Evolutionary conservation across 495 filamentous ascomycete species (phyloP), one percentile per base, ranked within the genome.

Genomic region (Lophium mytilinum): DNA sequence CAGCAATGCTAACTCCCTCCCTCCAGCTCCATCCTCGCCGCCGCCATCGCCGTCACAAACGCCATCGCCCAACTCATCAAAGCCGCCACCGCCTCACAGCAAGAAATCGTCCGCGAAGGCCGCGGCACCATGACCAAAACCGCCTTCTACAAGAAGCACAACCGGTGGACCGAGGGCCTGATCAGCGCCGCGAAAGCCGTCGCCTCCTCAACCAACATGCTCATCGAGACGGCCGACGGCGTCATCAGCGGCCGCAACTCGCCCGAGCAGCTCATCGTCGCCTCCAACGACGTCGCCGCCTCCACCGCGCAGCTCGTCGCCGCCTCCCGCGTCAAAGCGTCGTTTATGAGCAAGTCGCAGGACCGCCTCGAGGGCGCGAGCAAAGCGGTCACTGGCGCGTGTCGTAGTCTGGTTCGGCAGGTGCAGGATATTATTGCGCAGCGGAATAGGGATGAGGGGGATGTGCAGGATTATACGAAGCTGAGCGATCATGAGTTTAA

Each of bases 61-160:
- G 93, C 93, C 15, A 96, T 98, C 62, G 88, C 90, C 0, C 88
- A 90, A 69, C 80, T 98, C 50, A 96, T 98, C 80, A 92, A 93
- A 73, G 94, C 93, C 7, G 93, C 93, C 57, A 96, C 94, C 1
- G 84, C 80, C 37, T 91, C 90, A 1, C 93, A 98, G 68, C 85
- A 95, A 68, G 93, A 98, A 72, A 98, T 98, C 66, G 93, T 98
- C n/a, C 84, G 89, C 43, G 88, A 95, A 67, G 93, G 93, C 14
- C 85, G 89, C 11, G 93, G 93, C 52, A 86, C 83, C 53, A 87
- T 89, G 37, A 93, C 90, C 39, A 80, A 83, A 21, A 91, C 92
- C n/a, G 89, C 90, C 37, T 98, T 97, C 77, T 98, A 98, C 83
- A 98, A 98, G 80, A 95, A 95, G 76, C 94, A 96, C 78, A 89